These are phyloP conservation scores for Apiospora pterosperma DNA, from an alignment of 2,329 filamentous ascomycete genomes.

Conservation along the genomic window DNA sequence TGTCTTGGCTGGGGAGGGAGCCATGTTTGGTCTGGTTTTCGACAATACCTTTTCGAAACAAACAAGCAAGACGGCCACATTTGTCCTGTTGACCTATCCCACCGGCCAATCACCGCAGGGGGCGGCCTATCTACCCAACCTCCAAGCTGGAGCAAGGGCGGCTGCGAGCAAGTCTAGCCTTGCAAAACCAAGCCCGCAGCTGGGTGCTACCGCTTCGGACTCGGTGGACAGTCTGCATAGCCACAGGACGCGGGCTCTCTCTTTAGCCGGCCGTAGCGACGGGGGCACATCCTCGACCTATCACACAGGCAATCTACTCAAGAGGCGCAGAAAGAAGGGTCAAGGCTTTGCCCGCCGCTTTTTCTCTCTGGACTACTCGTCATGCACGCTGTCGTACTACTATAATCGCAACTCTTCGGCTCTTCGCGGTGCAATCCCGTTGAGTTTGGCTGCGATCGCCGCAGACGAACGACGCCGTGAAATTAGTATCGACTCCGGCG, in stretches of 20 bases:
- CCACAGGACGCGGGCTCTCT: slow-evolving; percentile 42
- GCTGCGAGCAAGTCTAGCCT: slow-evolving; percentile 49
- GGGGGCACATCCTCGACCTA: slow-evolving; percentile 50
- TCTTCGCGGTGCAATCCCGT: slow-evolving; percentile 84
- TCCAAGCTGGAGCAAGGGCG: slow-evolving; percentile 36
- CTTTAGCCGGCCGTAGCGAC: slow-evolving; percentile 52
- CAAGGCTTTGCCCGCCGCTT: slow-evolving; percentile 91
- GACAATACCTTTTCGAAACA: slow-evolving; percentile 99
- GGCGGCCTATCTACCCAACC: slow-evolving; percentile 64
- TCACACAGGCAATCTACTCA: slow-evolving; percentile 81
- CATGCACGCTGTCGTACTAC: slow-evolving; percentile 94
- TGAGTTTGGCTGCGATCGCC: slow-evolving; percentile 86
- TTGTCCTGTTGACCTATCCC: slow-evolving; percentile 92
- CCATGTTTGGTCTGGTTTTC: slow-evolving; percentile 95
- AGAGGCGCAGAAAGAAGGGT: slow-evolving; percentile 87
- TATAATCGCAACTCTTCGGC: slow-evolving; percentile 91
- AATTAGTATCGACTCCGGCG: slow-evolving; percentile 94
- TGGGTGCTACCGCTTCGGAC: slow-evolving; percentile 44
- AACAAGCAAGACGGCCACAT: slow-evolving; percentile 89
- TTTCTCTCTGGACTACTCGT: slow-evolving; percentile 93
- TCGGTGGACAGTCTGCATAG: slow-evolving; percentile 62
- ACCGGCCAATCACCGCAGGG: slow-evolving; percentile 75
- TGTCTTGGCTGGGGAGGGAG: slow-evolving; percentile 68
- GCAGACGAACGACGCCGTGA: slow-evolving; percentile 85
- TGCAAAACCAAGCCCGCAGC: slow-evolving; percentile 43